Evolutionary conservation across 371 early-diverging fungal genomes (phyloP).

Genomic region (Syncephalis plumigaleata): DNA sequence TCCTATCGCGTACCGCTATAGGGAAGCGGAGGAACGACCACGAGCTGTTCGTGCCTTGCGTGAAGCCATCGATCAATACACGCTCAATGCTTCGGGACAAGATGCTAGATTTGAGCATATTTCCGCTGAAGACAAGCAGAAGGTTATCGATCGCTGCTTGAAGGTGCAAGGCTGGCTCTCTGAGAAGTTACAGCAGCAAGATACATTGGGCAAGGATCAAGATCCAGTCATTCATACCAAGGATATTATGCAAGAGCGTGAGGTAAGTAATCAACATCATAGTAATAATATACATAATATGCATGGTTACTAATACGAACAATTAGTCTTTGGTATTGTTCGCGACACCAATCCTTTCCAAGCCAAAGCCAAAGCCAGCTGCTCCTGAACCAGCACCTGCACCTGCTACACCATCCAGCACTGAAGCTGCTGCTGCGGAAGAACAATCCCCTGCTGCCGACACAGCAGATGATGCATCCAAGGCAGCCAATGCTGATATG

Average conservation of each 20-base stretch:
- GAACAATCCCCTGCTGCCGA: slow-evolving; percentile 7
- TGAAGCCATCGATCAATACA: slow-evolving; percentile 51
- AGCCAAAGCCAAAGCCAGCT: slow-evolving; percentile 66
- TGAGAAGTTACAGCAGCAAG: slow-evolving; percentile 54
- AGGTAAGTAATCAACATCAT: slow-evolving; percentile 15
- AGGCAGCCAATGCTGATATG: too few relatives aligned
- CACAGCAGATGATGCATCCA: too few relatives aligned
- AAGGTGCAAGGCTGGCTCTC: slow-evolving; percentile 81
- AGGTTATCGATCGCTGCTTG: slow-evolving; percentile 51
- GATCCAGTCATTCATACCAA: slow-evolving; percentile 46
- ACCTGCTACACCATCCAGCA: slow-evolving; percentile 16
- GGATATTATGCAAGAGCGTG: slow-evolving; percentile 61
- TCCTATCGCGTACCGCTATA: slow-evolving; percentile 64
- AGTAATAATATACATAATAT: background rate
- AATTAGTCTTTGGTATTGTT: background rate
- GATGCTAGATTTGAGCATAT: slow-evolving; percentile 85
- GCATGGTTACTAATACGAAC: background rate
- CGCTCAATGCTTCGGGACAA: slow-evolving; percentile 45
- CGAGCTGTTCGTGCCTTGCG: slow-evolving; percentile 61
- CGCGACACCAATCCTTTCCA: slow-evolving; percentile 58
- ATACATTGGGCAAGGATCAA: slow-evolving; percentile 51
- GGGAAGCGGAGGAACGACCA: slow-evolving; percentile 76
- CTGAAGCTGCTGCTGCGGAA: slow-evolving; percentile 11
- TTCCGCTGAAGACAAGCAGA: slow-evolving; percentile 65
- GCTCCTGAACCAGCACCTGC: slow-evolving; percentile 32